Conservation (phyloP, 208 protist species). For the Herpetomonas samuelpessoai region DNA sequence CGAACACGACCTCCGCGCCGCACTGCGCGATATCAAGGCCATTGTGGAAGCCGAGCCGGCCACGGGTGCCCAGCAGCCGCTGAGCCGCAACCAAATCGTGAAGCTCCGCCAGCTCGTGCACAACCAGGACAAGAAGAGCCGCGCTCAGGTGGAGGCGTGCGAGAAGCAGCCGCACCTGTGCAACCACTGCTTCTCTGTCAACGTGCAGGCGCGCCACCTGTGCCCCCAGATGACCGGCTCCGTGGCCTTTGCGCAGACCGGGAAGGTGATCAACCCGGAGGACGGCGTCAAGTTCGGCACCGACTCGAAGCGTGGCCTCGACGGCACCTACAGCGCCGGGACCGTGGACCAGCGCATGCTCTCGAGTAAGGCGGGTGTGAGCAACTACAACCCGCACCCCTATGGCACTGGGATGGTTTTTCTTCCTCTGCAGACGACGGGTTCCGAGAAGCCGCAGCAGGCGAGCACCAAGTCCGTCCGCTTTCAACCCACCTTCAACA, state of each 20-base stretch:
- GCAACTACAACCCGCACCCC: slow-evolving; percentile 67
- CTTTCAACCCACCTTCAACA: slow-evolving; percentile 48
- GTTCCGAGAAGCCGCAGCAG: slow-evolving; percentile 3
- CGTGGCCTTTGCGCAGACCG: slow-evolving; percentile 40
- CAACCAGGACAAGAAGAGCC: slow-evolving; percentile 66
- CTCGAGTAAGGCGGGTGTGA: slow-evolving; percentile 24
- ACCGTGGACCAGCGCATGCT: slow-evolving; percentile 22
- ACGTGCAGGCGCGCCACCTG: slow-evolving; percentile 66
- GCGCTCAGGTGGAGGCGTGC: slow-evolving; percentile 44
- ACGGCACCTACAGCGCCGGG: slow-evolving; percentile 39
- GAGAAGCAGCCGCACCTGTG: slow-evolving; percentile 59
- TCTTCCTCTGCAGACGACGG: slow-evolving; percentile 31
- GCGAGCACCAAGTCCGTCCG: slow-evolving; percentile 12
- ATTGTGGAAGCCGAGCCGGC: slow-evolving; percentile 43
- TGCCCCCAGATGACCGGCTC: slow-evolving; percentile 33
- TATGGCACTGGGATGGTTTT: slow-evolving; percentile 80
- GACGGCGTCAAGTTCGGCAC: slow-evolving; percentile 53
- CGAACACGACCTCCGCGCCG: slow-evolving; percentile 50
- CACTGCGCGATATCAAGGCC: slow-evolving; percentile 48
- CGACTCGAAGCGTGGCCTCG: slow-evolving; percentile 17
- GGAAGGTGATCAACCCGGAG: slow-evolving; percentile 60
- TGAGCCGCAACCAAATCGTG: slow-evolving; percentile 44
- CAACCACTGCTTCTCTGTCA: slow-evolving; percentile 67
- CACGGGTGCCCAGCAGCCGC: slow-evolving; percentile 13
- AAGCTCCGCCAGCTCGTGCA: slow-evolving; percentile 63